Base-by-base conservation (phyloP, 805 yeast genomes). In the Zygoascus ofunaensis region DNA sequence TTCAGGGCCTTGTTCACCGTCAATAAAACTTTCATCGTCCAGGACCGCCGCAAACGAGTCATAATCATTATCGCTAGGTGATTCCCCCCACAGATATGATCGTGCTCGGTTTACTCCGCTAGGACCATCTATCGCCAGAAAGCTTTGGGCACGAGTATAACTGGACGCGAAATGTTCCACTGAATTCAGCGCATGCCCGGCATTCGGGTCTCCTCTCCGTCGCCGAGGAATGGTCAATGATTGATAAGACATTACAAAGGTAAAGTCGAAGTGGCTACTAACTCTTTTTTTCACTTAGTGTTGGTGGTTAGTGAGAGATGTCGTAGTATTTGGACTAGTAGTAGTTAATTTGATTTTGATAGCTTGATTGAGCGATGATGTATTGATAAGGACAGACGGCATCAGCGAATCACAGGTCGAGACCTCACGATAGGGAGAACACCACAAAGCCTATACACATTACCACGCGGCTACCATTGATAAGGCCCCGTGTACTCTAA, bases 121-220 rank as follows among this genome's bases (percentile, higher is more conserved):
- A 28, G 73, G 68, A 1, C 72, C 64, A 44, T 74, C 80, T 46
- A 75, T 68, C 5, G 77, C 74, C 54, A 71, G 75, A 52, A 82
- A 77, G 2, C 87, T 76, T 59, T 84, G 90, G 1, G 94, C 92
- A 58, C 95, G 72, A 34, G 78, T 74, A 56, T 73, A 77, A 0
- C 94, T 85, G 12, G 84, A 76, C 1, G 94, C 94, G 63, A 86
- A 86, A 44, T 83, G 77, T 46, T 80, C 78, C 35, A 86, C 59
- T 1, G 92, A 82, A 62, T 82, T 82, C 19, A 68, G 26, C 8
- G 37, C 42, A 26, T 26, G 12, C n/a, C n/a, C n/a, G n/a, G n/a
- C n/a, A 17, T 26, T 28, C n/a, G 14, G 19, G 14, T 36, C 24
- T 24, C 18, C 21, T 14, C 33, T 30, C 30, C 30, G 7, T 15